A percentile compares a stretch with the other conserved stretches of the same genome.
Conservation (phyloP, 2,329 filamentous ascomycete genomes). For the Alternaria ethzedia region DNA sequence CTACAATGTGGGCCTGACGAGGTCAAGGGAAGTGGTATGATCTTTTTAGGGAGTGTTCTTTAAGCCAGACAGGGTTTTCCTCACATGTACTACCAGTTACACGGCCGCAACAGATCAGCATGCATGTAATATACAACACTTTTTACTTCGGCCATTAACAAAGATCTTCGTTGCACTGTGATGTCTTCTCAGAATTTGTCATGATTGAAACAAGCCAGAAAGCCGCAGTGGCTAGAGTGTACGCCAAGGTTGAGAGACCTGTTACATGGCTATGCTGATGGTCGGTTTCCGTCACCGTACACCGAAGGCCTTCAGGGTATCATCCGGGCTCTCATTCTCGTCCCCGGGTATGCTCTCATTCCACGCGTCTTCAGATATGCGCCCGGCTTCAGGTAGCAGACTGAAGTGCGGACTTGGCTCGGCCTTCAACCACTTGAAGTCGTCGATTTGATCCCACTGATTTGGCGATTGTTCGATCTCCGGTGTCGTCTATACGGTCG, state of each 20-base stretch:
- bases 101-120: conserved; percentile 32
- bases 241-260: background rate
- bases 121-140: conserved; percentile 36
- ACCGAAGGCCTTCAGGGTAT: conserved; percentile 18
- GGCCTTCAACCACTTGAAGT: conserved; percentile 95
- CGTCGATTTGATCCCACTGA: conserved; percentile 89
- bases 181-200: background rate
- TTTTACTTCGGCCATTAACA: conserved; percentile 22
- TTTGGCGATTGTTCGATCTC: conserved; percentile 55
- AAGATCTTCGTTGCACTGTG: conserved; percentile 2
- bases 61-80: conserved; percentile 32
- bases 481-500: conserved; percentile 23
- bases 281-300: conserved; percentile 1
- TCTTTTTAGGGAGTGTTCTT: conserved; percentile 31
- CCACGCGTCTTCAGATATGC: conserved; percentile 71
- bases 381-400: conserved; percentile 66
- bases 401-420: conserved; percentile 90
- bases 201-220: background rate
- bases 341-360: conserved; percentile 54
- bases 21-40: conserved; percentile 17
- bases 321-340: conserved; percentile 16
- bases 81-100: conserved; percentile 40
- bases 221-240: background rate
- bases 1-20: conserved; percentile 20
- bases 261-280: background rate